These are phyloP conservation scores for Panaeolus cyanescens DNA, from an alignment of 768 basidiomycete genomes.

Conservation along the genomic window DNA sequence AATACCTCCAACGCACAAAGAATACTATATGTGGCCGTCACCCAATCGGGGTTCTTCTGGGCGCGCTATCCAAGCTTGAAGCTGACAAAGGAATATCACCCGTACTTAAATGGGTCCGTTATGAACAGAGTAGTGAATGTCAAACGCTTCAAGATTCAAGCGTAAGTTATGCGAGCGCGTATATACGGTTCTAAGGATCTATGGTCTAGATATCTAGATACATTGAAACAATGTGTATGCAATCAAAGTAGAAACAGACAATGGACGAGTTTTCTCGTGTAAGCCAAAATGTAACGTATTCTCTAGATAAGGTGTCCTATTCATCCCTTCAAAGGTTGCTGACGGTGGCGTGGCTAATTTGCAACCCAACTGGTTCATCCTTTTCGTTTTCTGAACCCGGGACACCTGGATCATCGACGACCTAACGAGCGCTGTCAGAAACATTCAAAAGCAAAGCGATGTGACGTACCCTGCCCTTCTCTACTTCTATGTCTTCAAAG, in stretches of 20 bases:
- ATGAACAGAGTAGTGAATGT: constrained; percentile 90
- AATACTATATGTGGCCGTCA: constrained; percentile 99
- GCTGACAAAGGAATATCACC: constrained; percentile 33
- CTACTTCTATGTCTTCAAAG: constrained; percentile 68
- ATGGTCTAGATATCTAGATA: neutral
- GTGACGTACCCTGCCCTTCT: constrained; percentile 57
- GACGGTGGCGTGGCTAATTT: neutral
- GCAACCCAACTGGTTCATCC: constrained; percentile 42
- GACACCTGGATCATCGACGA: constrained; percentile 68
- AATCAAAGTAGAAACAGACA: no score
- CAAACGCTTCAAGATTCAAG: constrained; percentile 73
- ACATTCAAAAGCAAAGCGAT: neutral
- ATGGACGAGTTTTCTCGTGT: no score
- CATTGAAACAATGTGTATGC: neutral
- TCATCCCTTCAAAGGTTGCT: neutral
- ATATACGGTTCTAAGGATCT: constrained; percentile 55
- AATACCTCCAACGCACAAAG: constrained; percentile 71
- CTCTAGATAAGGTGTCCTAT: neutral
- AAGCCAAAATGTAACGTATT: neutral
- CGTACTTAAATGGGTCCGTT: constrained; percentile 80
- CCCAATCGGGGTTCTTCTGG: constrained; percentile 90
- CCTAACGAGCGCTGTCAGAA: constrained; percentile 37
- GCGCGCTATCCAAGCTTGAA: constrained; percentile 66
- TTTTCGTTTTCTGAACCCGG: constrained; percentile 64
- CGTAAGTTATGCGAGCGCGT: constrained; percentile 96